These are phyloP conservation scores for Hypoxylon cercidicola DNA, from an alignment of 495 filamentous ascomycete species.

Conservation along the genomic window DNA sequence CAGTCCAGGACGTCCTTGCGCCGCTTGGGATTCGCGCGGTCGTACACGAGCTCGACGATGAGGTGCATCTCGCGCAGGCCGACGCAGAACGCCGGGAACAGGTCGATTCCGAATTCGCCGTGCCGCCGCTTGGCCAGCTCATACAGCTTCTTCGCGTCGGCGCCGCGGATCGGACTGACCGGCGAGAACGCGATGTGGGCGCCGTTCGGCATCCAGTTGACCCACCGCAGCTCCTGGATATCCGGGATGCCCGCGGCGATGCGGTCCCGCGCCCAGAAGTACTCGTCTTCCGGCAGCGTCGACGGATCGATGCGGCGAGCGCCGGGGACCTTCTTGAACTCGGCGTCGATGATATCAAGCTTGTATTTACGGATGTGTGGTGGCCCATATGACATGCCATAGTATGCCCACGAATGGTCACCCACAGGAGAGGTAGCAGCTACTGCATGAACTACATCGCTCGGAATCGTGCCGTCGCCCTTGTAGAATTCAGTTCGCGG, in stretches of 20 bases:
- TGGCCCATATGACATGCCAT: constrained; percentile 58
- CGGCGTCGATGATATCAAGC: constrained; percentile 48
- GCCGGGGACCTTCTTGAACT: constrained; percentile 52
- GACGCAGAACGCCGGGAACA: constrained; percentile 60
- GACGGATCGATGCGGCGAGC: constrained; percentile 49
- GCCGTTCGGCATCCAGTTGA: constrained; percentile 65
- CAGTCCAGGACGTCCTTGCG: constrained; percentile 52
- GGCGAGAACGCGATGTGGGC: constrained; percentile 65
- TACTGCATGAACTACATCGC: constrained; percentile 48
- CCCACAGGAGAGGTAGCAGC: constrained; percentile 54
- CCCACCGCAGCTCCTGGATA: constrained; percentile 61
- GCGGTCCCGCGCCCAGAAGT: constrained; percentile 52
- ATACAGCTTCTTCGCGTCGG: constrained; percentile 50
- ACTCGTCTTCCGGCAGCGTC: constrained; percentile 45
- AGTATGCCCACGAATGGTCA: constrained; percentile 61
- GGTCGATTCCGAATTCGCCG: constrained; percentile 57
- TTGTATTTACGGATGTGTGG: constrained; percentile 46
- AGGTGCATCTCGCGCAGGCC: constrained; percentile 66
- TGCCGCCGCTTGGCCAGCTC: constrained; percentile 45
- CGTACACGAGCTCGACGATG: constrained; percentile 67
- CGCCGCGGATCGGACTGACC: constrained; percentile 57
- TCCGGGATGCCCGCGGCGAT: constrained; percentile 58
- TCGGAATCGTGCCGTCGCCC: constrained; percentile 52
- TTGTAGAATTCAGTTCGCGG: constrained; percentile 58
- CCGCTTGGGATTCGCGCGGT: constrained; percentile 54